Evolutionary conservation across 768 basidiomycete genomes (phyloP), one percentile per base, ranked within the genome.

Genomic region (Boletellus ananiceps): DNA sequence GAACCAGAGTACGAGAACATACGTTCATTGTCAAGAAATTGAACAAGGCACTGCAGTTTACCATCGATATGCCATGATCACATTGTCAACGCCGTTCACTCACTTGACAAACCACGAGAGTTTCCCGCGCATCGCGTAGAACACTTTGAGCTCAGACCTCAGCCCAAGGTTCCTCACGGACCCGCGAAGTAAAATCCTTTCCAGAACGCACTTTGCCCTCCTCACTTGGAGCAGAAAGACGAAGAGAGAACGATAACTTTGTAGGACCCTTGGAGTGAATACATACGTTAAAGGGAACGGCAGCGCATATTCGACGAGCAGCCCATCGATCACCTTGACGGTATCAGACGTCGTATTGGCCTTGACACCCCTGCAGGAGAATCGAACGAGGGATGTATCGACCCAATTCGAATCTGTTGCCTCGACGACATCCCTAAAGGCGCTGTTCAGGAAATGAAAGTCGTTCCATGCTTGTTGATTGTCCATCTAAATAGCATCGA

Each of bases 101-200:
- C 60, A 90, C 89, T 87, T 89, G 63, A 87, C 77, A 57, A 91
- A 87, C 90, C 90, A 93, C 49, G 85, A 84, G 50, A 93, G 57
- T 47, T 84, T 82, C 55, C 83, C 81, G 53, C 88, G 70, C 74
- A 89, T 78, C 0, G 84, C 85, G 62, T 88, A 88, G 57, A 91
- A 83, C 13, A 74, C 74, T 67, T 88, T 90, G 58, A 85, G 49
- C 45, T 82, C 81, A 18, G 68, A 70, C 32, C 65, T 70, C 42
- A 68, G 41, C 29, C 69, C 62, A 15, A 56, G 60, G 59, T 65
- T 46, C 56, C 54, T 70, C 12, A 65, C 59, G 15, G 72, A 74
- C n/a, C 78, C 77, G 16, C 84, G 72, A 2, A 89, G 79, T 21
- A 87, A 68, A 12, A 88, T 84, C 44, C 80, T 69, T 60, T 91